Percentiles rank a stretch among this genome's conserved stretches.
These are phyloP conservation scores for Myxozyma udenii DNA, from an alignment of 805 yeast species.

Conservation along the genomic window DNA sequence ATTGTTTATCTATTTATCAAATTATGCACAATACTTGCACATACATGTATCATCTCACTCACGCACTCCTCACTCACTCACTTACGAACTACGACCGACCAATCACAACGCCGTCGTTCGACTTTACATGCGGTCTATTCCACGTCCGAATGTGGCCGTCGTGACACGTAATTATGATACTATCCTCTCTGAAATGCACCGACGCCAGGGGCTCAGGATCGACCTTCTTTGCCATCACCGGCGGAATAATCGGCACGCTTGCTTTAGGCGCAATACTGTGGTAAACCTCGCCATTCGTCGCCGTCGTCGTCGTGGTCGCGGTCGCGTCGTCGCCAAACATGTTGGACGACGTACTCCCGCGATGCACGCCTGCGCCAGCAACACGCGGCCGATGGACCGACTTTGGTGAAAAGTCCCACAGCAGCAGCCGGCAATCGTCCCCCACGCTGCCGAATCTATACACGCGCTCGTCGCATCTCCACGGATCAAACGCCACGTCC, in stretches of 20 bases:
- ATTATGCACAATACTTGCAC: too few species aligned
- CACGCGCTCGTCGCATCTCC: conserved; percentile 38
- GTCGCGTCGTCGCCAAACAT: conserved; percentile 8
- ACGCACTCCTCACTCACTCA: too few species aligned
- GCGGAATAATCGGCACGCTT: conserved; percentile 28
- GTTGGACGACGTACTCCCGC: conserved; percentile 24
- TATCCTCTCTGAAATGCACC: conserved; percentile 25
- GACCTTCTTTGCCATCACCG: conserved; percentile 29
- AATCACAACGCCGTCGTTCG: conserved; percentile 14
- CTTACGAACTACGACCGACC: too few species aligned
- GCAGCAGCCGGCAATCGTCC: conserved; percentile 51
- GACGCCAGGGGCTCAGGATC: conserved; percentile 29
- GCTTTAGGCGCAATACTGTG: conserved; percentile 28
- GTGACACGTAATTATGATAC: conserved; percentile 24
- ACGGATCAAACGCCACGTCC: conserved; percentile 46
- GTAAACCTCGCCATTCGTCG: conserved; percentile 3
- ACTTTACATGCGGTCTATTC: conserved; percentile 26
- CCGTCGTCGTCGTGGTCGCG: neutral
- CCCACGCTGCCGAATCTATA: conserved; percentile 55
- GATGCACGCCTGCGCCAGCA: conserved; percentile 6
- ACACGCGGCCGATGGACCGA: conserved; percentile 36
- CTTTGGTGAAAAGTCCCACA: conserved; percentile 56
- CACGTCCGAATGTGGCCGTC: conserved; percentile 30
- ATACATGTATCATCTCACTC: neutral
- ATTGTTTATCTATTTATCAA: too few species aligned